Percentiles rank a stretch among this genome's conserved stretches.
These are phyloP conservation scores for Calonectria fujianensis DNA, from an alignment of 2,329 filamentous ascomycete species.

Conservation along the genomic window DNA sequence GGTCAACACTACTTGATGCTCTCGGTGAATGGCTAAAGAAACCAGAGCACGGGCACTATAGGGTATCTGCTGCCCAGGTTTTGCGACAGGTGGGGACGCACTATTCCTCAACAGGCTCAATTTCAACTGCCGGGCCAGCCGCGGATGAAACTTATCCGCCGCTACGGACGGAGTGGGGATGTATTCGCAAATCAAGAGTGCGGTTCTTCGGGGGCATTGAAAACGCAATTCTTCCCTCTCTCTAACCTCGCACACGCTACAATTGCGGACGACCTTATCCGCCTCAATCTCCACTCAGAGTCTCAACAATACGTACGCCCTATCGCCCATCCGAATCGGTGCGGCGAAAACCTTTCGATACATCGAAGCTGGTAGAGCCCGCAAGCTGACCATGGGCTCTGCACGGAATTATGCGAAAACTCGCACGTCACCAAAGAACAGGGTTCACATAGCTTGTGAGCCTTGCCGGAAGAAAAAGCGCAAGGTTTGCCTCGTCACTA, in stretches of 20 bases:
- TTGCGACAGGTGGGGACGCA: neutral
- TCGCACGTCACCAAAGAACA: neutral
- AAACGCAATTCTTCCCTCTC: neutral
- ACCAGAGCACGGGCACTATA: neutral
- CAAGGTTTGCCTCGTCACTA: neutral
- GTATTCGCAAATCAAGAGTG: neutral
- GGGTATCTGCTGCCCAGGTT: neutral
- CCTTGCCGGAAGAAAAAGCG: conserved; percentile 13
- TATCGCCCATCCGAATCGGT: neutral
- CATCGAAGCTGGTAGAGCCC: neutral
- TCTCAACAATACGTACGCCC: neutral
- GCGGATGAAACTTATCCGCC: conserved; percentile 13
- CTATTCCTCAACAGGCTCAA: neutral
- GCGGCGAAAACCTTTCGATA: neutral
- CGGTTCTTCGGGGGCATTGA: neutral
- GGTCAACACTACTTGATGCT: neutral
- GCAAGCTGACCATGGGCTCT: neutral
- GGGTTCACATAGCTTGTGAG: conserved; percentile 2
- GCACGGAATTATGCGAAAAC: too few species aligned
- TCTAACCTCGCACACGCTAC: neutral
- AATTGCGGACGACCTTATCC: neutral
- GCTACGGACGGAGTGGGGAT: neutral
- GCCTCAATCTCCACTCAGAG: neutral
- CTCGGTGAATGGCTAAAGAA: neutral
- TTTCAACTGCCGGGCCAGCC: neutral